Evolutionary conservation across 2,329 filamentous ascomycete species (phyloP), one percentile per base, ranked within the genome.

Genomic region (Coleophoma crateriformis): DNA sequence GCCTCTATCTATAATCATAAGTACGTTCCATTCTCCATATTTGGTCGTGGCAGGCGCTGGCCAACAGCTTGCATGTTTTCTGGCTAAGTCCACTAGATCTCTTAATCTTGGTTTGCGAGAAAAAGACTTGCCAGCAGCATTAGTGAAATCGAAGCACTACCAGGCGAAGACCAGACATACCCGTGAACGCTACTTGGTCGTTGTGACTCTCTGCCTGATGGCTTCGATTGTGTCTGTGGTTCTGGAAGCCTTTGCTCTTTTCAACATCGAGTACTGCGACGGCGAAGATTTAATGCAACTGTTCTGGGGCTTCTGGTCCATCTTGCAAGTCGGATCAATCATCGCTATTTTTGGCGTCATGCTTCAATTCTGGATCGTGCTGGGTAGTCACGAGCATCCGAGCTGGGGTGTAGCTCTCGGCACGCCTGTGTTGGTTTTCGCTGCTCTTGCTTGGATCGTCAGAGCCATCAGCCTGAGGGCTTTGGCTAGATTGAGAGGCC

Each of bases 341-440:
- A 80, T 82, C 34, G 79, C 79, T 50, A 79, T 82, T 58, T 61
- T 75, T 12, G 79, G 79, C 27, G 76, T 82, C 52, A 73, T 79
- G 41, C 65, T 82, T 3, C 72, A 78, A 35, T 64, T 80, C 22
- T 69, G 71, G 34, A 76, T 81, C 53, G 69, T 73, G 3, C 58
- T 81, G 8, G 68, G 69, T 35, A 68, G 77, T 37, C 66, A 73
- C 45, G 70, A 71, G 51, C 74, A 78, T n/a, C 79, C 79, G 67
- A 75, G 75, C 0, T 83, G 79, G 79, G 78, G 75, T 2, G 71
- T 83, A 7, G 79, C 79, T 12, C 62, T 83, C 12, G 79, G 79
- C 7, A 83, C 79, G 0, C 79, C 79, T 0, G 77, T 82, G 2
- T 68, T 82, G 8, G 78, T 82, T 27, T 76, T 81, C 45, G 79